Conservation (phyloP, 2,329 filamentous ascomycete genomes). For the Lachnellula hyalina region DNA sequence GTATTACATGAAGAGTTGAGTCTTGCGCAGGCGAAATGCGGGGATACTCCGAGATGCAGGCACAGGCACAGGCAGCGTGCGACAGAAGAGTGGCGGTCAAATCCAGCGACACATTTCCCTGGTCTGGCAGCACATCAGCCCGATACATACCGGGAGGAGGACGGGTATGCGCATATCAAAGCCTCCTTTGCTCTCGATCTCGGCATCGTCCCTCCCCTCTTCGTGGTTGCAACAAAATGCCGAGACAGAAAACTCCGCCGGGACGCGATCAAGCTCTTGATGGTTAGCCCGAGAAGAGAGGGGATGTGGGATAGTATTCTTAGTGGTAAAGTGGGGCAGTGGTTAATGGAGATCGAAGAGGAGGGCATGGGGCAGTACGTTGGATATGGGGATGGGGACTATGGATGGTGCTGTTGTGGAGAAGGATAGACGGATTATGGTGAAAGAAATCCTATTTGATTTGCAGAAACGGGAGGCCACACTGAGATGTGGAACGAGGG, state of each 20-base stretch:
- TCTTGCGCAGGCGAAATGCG: conserved; percentile 20
- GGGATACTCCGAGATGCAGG: conserved; percentile 7
- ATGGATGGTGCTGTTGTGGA: conserved; percentile 13
- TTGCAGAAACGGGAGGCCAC: conserved; percentile 26
- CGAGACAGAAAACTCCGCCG: conserved; percentile 22
- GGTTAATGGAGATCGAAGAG: conserved; percentile 35
- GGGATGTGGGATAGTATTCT: conserved; percentile 31
- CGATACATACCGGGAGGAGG: conserved; percentile 6
- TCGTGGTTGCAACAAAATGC: conserved; percentile 29
- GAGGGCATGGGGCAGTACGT: conserved; percentile 13
- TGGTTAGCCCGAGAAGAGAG: conserved; percentile 24
- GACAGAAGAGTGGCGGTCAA: not conserved
- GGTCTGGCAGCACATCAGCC: conserved; percentile 12
- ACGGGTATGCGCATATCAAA: conserved; percentile 27
- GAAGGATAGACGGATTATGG: conserved; percentile 28
- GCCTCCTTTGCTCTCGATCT: conserved; percentile 37
- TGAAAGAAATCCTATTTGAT: conserved; percentile 30
- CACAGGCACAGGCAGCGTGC: conserved; percentile 24
- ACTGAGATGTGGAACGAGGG: conserved; percentile 27
- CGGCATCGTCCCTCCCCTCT: conserved; percentile 28
- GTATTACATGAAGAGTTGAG: conserved; percentile 35
- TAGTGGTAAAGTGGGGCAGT: conserved; percentile 18
- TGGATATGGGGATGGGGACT: conserved; percentile 19
- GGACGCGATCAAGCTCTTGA: conserved; percentile 25
- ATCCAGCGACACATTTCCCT: conserved; percentile 7